Percentiles rank a stretch among this genome's conserved stretches.
Evolutionary conservation across 2,329 filamentous ascomycete genomes (phyloP).

Genomic region (Trichoderma citrinoviride): DNA sequence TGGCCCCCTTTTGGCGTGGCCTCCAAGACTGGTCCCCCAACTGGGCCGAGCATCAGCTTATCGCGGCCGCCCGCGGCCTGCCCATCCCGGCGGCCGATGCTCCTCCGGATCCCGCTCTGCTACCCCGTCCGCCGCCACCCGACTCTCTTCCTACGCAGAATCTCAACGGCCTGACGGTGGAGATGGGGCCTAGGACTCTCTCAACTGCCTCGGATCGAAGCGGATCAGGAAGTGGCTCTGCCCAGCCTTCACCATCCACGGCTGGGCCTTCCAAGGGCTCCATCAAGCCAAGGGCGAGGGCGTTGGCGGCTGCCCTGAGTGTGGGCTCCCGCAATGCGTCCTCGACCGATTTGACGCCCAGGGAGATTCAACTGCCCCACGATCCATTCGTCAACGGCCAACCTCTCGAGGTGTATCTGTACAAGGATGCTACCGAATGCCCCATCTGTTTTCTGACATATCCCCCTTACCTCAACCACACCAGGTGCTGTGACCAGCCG

Average conservation of each 20-base stretch:
- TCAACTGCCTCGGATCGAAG: slow-evolving; percentile 73
- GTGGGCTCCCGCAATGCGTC: slow-evolving; percentile 71
- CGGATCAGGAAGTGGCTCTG: slow-evolving; percentile 60
- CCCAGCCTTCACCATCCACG: slow-evolving; percentile 49
- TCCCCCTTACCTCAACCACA: slow-evolving; percentile 89
- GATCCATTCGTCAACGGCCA: slow-evolving; percentile 95
- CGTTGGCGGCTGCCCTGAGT: slow-evolving; percentile 76
- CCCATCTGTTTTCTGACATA: slow-evolving; percentile 97
- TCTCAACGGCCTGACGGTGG: slow-evolving; percentile 71
- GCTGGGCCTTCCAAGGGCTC: slow-evolving; percentile 45
- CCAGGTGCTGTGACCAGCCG: slow-evolving; percentile 89
- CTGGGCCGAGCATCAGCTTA: slow-evolving; percentile 95
- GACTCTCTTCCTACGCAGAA: slow-evolving; percentile 52
- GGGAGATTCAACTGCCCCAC: slow-evolving; percentile 74
- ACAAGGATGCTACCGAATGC: slow-evolving; percentile 87
- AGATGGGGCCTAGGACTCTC: slow-evolving; percentile 72
- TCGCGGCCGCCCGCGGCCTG: slow-evolving; percentile 81
- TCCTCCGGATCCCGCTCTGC: slow-evolving; percentile 67
- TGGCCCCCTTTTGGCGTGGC: slow-evolving; percentile 95
- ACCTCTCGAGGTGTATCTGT: slow-evolving; percentile 85
- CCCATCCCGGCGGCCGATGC: slow-evolving; percentile 82
- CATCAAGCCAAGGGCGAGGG: slow-evolving; percentile 84
- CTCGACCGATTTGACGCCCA: slow-evolving; percentile 67
- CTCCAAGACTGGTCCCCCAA: slow-evolving; percentile 82
- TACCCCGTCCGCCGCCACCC: slow-evolving; percentile 44